A percentile compares a stretch with the other conserved stretches of the same genome.
These are phyloP conservation scores for Hypoxylon sp. DNA, from an alignment of 2,329 filamentous ascomycete species.

Conservation along the genomic window DNA sequence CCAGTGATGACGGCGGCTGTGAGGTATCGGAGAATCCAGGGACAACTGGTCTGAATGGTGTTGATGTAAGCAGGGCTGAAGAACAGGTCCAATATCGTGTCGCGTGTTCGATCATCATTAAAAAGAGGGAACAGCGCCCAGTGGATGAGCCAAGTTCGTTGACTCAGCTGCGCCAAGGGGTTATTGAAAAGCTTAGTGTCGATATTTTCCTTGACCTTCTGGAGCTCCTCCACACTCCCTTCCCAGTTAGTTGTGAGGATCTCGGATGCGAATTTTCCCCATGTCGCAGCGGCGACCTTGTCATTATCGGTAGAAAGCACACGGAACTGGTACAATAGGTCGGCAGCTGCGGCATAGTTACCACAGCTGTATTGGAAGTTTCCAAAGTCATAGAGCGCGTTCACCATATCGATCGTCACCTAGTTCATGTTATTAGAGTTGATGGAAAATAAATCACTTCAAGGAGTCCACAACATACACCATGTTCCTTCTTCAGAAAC, in stretches of 20 bases:
- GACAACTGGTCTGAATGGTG: slow-evolving; percentile 98
- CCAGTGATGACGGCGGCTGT: slow-evolving; percentile 96
- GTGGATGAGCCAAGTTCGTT: slow-evolving; percentile 97
- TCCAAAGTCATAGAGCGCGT: slow-evolving; percentile 94
- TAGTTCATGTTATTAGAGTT: slow-evolving; percentile 53
- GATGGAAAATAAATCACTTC: slow-evolving; percentile 1
- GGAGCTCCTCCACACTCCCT: slow-evolving; percentile 88
- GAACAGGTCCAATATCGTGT: slow-evolving; percentile 93
- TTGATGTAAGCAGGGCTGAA: slow-evolving; percentile 99
- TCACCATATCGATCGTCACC: slow-evolving; percentile 95
- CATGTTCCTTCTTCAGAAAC: slow-evolving; percentile 96
- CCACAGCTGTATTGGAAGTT: slow-evolving; percentile 99
- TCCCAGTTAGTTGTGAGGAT: slow-evolving; percentile 98
- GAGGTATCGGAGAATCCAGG: slow-evolving; percentile 96
- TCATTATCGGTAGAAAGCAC: slow-evolving; percentile 98
- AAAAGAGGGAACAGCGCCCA: slow-evolving; percentile 99
- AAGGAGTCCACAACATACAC: slow-evolving; percentile 67
- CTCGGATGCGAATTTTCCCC: slow-evolving; percentile 97
- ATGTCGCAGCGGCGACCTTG: slow-evolving; percentile 94
- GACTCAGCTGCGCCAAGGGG: slow-evolving; percentile 93
- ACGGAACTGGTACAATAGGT: slow-evolving; percentile 97
- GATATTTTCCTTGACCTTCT: slow-evolving; percentile 91
- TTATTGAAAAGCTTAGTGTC: slow-evolving; percentile 97
- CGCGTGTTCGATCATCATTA: slow-evolving; percentile 93
- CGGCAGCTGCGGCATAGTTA: slow-evolving; percentile 89